Base-by-base conservation (phyloP, 2,329 filamentous ascomycete species). In the Arachnomyces sp. region DNA sequence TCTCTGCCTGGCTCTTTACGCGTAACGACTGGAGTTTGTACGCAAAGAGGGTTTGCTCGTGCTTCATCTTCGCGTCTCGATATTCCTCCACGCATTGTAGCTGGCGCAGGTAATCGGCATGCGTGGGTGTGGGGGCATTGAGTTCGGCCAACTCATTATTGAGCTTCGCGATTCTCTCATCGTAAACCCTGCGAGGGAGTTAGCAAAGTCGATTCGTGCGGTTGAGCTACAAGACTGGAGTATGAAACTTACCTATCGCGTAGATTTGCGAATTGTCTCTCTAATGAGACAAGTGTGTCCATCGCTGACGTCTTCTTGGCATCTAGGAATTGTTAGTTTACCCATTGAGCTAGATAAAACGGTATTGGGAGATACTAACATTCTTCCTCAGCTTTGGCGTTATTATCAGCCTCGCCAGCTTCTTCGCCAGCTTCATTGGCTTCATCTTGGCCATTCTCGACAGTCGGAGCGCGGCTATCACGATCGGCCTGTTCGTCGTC, bases 101-200 rank as follows among this genome's bases (percentile, higher is more conserved):
- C 80, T 94, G 93, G 31, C 85, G 84, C 28, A 95, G 72, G 50
- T 89, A 90, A 60, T 94, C 90, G 28, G 87, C 85, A 58, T 98
- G 92, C n/a, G 79, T 82, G 38, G 74, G 75, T 36, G 73, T 70
- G 1, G 74, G 65, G 41, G 74, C 69, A 36, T 67, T 69, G 34
- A 83, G 67, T 60, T 80, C 69, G 34, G 74, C 71, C 36, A 82
- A 65, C 60, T 82, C 79, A 37, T 71, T 67, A 46, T 94, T 88
- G 40, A 94, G 71, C 54, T 85, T 81, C 37, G 84, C 81, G 15
- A 98, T 74, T 47, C 87, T 79, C 61, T 96, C 90, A 56, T 92
- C 86, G 61, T 89, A 92, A 31, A 95, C 74, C 49, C 88, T 93
- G 53, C 7, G 43, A 31, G 34, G 8, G 39, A 25, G 31, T 39